Conservation (phyloP, 2,329 filamentous ascomycete genomes). For the Chaetomiaceae sp. region DNA sequence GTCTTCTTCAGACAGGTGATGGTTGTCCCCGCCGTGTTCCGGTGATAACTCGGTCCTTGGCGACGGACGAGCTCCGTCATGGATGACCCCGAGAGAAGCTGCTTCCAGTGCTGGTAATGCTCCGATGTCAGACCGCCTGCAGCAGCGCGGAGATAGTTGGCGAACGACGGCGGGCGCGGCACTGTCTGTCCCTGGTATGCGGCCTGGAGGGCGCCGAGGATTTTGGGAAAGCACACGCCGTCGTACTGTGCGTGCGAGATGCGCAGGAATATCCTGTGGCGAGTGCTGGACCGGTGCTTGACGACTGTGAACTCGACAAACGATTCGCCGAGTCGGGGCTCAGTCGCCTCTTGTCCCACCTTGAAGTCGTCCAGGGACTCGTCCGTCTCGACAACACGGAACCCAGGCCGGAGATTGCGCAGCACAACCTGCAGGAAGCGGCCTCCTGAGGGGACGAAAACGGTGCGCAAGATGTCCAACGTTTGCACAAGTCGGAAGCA, state of each 20-base stretch:
- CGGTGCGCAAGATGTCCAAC: slow-evolving; percentile 26
- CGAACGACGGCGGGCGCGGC: slow-evolving; percentile 28
- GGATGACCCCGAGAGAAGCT: slow-evolving; percentile 36
- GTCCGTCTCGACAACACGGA: slow-evolving; percentile 21
- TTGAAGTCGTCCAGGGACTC: slow-evolving; percentile 11
- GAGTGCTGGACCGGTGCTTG: slow-evolving; percentile 13
- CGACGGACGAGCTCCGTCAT: slow-evolving; percentile 24
- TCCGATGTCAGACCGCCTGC: slow-evolving; percentile 22
- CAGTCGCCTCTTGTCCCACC: not conserved
- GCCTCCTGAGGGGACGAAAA: slow-evolving; percentile 23
- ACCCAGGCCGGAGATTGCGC: slow-evolving; percentile 20
- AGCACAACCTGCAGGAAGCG: slow-evolving; percentile 26
- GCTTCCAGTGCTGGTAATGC: slow-evolving; percentile 42
- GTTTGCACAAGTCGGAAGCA: slow-evolving; percentile 23
- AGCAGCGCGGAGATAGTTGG: slow-evolving; percentile 29
- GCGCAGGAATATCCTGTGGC: slow-evolving; percentile 23
- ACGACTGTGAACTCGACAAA: slow-evolving; percentile 24
- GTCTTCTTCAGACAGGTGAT: slow-evolving; percentile 24
- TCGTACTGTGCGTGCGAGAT: slow-evolving; percentile 50
- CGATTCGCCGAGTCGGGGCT: slow-evolving; percentile 17
- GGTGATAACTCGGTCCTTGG: slow-evolving; percentile 12
- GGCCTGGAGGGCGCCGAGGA: slow-evolving; percentile 38
- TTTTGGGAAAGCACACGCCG: slow-evolving; percentile 42
- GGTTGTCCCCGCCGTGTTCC: slow-evolving; percentile 2
- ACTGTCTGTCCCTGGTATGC: slow-evolving; percentile 34